These are phyloP conservation scores for Coemansia sp. DNA, from an alignment of 192 early-diverging fungal genomes.

Conservation along the genomic window DNA sequence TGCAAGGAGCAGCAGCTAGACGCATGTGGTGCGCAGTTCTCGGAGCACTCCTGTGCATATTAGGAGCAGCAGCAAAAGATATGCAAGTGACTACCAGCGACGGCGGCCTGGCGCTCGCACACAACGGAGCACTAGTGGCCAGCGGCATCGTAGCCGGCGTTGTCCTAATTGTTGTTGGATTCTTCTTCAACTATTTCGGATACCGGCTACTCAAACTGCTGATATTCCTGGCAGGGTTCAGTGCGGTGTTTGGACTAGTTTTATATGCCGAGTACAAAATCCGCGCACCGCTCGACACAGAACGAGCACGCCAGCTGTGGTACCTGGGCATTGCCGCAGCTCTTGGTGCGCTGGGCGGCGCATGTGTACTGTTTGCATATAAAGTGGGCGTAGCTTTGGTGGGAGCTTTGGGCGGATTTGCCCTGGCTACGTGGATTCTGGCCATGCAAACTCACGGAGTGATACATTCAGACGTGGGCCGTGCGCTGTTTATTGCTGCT, in stretches of 20 bases:
- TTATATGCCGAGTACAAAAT: constrained; percentile 45
- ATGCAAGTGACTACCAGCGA: constrained; percentile 10
- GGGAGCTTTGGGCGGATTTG: constrained; percentile 78
- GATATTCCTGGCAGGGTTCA: constrained; percentile 79
- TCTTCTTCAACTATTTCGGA: constrained; percentile 71
- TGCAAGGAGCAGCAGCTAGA: not conserved
- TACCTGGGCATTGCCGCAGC: constrained; percentile 62
- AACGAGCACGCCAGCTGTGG: constrained; percentile 40
- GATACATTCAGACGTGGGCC: constrained; percentile 63
- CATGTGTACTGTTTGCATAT: constrained; percentile 65
- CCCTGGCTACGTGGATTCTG: constrained; percentile 71
- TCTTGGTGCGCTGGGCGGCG: constrained; percentile 67
- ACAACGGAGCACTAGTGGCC: constrained; percentile 36
- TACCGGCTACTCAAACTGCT: constrained; percentile 64
- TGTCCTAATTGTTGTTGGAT: constrained; percentile 62
- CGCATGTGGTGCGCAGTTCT: not conserved
- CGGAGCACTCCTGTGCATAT: not conserved
- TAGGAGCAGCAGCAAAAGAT: not conserved
- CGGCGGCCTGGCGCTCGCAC: constrained; percentile 36
- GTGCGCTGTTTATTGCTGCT: constrained; percentile 68
- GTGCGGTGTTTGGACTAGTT: constrained; percentile 57
- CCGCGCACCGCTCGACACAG: constrained; percentile 42
- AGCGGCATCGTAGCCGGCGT: constrained; percentile 60
- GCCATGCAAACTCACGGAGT: constrained; percentile 62
- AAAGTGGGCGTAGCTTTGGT: constrained; percentile 71